Conservation (phyloP, 768 basidiomycete genomes). For the Pholiota molesta region DNA sequence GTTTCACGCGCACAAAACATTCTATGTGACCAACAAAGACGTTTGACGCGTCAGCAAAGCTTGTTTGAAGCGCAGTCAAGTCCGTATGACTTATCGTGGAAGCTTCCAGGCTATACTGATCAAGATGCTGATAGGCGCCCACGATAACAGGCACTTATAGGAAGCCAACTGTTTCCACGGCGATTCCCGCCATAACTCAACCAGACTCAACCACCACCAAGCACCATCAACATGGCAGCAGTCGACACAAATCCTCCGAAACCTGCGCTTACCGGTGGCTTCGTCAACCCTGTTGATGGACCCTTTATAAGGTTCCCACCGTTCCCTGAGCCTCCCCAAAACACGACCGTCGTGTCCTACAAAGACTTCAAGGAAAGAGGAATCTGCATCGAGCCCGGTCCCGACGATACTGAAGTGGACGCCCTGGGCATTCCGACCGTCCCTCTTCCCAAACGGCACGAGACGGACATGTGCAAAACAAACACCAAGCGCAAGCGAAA, state of each 20-base stretch:
- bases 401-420: slow-evolving; percentile 63
- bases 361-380: slow-evolving; percentile 43
- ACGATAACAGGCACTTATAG: slow-evolving; percentile 13
- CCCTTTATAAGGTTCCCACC: slow-evolving; percentile 45
- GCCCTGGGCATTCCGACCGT: slow-evolving; percentile 70
- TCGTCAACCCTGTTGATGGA: slow-evolving; percentile 16
- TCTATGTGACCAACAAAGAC: background rate
- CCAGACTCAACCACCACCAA: background rate
- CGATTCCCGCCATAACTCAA: slow-evolving; percentile 15
- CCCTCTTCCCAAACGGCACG: slow-evolving; percentile 51
- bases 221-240: slow-evolving; percentile 14
- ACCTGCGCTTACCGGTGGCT: background rate
- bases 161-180: background rate
- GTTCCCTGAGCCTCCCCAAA: slow-evolving; percentile 45
- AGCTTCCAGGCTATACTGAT: background rate
- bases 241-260: background rate
- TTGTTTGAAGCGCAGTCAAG: background rate
- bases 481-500: slow-evolving; percentile 48
- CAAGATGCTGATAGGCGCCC: slow-evolving; percentile 19
- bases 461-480: slow-evolving; percentile 58
- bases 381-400: slow-evolving; percentile 32
- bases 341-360: slow-evolving; percentile 46
- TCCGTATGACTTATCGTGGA: background rate
- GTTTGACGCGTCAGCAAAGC: background rate
- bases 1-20: background rate